Percentiles rank a stretch among this genome's conserved stretches.
Evolutionary conservation across 208 protist genomes (phyloP).

Genomic region (Trichomonas gallinae): DNA sequence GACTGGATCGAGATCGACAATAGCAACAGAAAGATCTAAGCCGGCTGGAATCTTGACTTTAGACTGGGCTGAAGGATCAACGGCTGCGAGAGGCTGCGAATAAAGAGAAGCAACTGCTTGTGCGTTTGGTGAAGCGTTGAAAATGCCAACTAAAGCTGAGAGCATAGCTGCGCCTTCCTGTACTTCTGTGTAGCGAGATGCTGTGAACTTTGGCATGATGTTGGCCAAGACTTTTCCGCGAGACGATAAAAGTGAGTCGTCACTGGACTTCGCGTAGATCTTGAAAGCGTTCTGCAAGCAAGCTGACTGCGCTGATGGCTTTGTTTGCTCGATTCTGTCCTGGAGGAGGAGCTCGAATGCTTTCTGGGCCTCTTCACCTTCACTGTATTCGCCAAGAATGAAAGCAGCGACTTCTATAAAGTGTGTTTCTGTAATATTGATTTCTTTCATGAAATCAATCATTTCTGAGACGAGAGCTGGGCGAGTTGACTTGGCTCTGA

Average conservation of each 20-base stretch:
- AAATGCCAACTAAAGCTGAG: neutral
- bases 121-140: neutral
- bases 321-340: neutral
- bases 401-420: neutral
- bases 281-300: neutral
- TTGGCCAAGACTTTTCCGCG: neutral
- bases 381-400: neutral
- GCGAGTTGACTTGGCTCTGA: neutral
- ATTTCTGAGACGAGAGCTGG: neutral
- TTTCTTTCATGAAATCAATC: neutral
- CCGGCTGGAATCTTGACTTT: neutral
- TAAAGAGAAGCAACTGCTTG: neutral
- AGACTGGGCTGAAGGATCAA: neutral
- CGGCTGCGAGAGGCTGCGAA: neutral
- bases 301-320: neutral
- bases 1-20: neutral
- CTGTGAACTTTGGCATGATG: neutral
- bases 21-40: neutral
- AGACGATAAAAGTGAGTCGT: neutral
- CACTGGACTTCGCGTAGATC: neutral
- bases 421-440: neutral
- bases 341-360: neutral
- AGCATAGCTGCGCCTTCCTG: neutral
- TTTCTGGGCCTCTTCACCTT: neutral
- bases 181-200: neutral